Percentiles rank a stretch among this genome's conserved stretches.
Conservation (phyloP, 805 yeast species). For the Saccharomyces jurei region DNA sequence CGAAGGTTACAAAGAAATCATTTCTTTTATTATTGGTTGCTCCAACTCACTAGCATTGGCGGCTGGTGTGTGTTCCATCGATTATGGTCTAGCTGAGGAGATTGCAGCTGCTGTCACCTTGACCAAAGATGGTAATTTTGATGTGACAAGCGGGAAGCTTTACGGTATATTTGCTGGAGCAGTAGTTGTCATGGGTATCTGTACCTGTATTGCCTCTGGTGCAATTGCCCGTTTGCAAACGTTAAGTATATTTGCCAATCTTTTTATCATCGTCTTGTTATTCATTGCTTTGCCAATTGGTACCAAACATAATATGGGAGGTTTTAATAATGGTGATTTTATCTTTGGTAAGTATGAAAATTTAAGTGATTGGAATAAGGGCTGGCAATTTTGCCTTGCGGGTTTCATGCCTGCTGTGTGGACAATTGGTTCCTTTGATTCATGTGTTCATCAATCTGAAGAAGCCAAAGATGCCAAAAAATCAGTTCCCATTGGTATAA, state of each 20-base stretch:
- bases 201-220: constrained; percentile 51
- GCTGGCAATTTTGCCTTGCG: constrained; percentile 46
- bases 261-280: constrained; percentile 44
- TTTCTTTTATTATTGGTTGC: constrained; percentile 58
- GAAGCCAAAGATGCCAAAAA: constrained; percentile 53
- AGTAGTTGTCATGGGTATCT: constrained; percentile 41
- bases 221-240: constrained; percentile 53
- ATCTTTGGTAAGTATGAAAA: constrained; percentile 50
- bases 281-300: constrained; percentile 63
- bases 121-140: constrained; percentile 46
- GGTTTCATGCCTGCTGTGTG: constrained; percentile 62
- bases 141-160: constrained; percentile 42
- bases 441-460: constrained; percentile 66
- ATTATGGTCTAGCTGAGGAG: constrained; percentile 60
- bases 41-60: constrained; percentile 60
- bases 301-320: constrained; percentile 30
- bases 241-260: constrained; percentile 47
- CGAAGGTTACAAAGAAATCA: constrained; percentile 38
- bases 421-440: constrained; percentile 70
- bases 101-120: constrained; percentile 51
- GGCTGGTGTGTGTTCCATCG: constrained; percentile 59
- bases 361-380: constrained; percentile 47
- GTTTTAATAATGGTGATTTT: constrained; percentile 42
- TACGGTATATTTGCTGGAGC: constrained; percentile 65
- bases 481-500: constrained; percentile 59